These are phyloP conservation scores for Cercospora zeina DNA, from an alignment of 2,329 filamentous ascomycete genomes.

Conservation along the genomic window DNA sequence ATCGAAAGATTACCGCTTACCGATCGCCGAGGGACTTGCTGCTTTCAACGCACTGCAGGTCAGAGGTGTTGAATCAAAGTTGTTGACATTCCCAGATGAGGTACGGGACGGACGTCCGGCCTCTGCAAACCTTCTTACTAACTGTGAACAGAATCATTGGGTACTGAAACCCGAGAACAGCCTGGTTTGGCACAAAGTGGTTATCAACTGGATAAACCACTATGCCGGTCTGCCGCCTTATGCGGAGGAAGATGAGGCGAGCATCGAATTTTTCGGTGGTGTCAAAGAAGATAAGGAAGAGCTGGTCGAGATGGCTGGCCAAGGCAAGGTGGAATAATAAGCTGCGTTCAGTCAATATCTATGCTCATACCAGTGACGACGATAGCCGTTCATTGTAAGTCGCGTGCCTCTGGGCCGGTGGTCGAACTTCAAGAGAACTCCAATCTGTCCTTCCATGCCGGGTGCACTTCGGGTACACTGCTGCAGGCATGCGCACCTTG, in stretches of 20 bases:
- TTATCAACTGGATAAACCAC: slow-evolving; percentile 72
- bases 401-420: slow-evolving; percentile 9
- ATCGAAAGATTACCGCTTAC: slow-evolving; percentile 83
- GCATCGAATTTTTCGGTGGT: slow-evolving; percentile 37
- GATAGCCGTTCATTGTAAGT: neutral
- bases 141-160: slow-evolving; percentile 60
- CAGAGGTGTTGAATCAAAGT: slow-evolving; percentile 70
- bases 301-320: slow-evolving; percentile 29
- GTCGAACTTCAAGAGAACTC: neutral
- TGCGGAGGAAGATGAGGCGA: slow-evolving; percentile 39
- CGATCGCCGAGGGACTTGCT: slow-evolving; percentile 78
- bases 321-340: slow-evolving; percentile 28
- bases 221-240: slow-evolving; percentile 56
- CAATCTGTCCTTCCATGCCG: neutral
- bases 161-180: slow-evolving; percentile 90
- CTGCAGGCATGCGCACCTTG: neutral
- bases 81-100: slow-evolving; percentile 79
- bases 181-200: slow-evolving; percentile 83
- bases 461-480: neutral
- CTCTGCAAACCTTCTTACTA: neutral
- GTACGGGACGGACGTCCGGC: neutral
- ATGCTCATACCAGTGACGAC: neutral
- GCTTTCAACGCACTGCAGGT: slow-evolving; percentile 85
- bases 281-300: slow-evolving; percentile 32
- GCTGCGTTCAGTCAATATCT: neutral